phyloP scores from a whole-genome alignment of 176 grass and related monocot genomes.

The Oryza meyeriana region DNA sequence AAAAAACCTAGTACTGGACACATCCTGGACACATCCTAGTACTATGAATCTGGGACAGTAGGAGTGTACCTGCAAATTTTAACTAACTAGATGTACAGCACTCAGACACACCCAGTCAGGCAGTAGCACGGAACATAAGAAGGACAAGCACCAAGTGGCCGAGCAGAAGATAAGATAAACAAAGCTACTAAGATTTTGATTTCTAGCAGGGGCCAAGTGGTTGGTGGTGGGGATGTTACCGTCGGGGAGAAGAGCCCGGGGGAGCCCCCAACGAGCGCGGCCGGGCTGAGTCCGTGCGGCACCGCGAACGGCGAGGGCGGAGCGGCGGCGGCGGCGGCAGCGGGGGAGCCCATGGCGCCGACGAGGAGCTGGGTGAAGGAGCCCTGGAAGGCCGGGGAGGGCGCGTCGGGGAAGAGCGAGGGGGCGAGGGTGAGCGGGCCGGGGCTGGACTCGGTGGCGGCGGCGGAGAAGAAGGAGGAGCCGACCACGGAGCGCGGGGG shows the following conservation, averaged over 20 bases:
- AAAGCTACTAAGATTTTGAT: not conserved
- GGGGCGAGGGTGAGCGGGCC: conserved; percentile 48
- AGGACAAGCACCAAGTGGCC: not conserved
- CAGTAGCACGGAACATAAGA: conserved; percentile 15
- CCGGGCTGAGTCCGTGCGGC: conserved; percentile 40
- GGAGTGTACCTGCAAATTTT: not conserved
- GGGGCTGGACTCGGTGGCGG: conserved; percentile 38
- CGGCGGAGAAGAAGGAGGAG: not conserved
- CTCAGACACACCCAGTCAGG: not conserved
- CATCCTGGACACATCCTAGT: too few species aligned
- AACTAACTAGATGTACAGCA: not conserved
- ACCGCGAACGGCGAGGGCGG: conserved; percentile 41
- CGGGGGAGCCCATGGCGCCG: conserved; percentile 50
- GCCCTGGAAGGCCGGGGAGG: conserved; percentile 52
- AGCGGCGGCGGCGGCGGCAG: not conserved
- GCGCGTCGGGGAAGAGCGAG: conserved; percentile 44
- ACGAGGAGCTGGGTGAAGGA: conserved; percentile 67
- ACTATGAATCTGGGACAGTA: not conserved
- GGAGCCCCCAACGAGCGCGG: conserved; percentile 34
- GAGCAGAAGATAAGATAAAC: not conserved
- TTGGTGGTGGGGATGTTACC: conserved; percentile 18
- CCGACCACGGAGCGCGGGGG: too few species aligned
- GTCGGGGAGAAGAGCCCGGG: conserved; percentile 41
- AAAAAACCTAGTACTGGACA: too few species aligned
- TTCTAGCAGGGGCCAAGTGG: not conserved